Base-by-base conservation (phyloP, 2,329 filamentous ascomycete species). In the Colletotrichum melonis region DNA sequence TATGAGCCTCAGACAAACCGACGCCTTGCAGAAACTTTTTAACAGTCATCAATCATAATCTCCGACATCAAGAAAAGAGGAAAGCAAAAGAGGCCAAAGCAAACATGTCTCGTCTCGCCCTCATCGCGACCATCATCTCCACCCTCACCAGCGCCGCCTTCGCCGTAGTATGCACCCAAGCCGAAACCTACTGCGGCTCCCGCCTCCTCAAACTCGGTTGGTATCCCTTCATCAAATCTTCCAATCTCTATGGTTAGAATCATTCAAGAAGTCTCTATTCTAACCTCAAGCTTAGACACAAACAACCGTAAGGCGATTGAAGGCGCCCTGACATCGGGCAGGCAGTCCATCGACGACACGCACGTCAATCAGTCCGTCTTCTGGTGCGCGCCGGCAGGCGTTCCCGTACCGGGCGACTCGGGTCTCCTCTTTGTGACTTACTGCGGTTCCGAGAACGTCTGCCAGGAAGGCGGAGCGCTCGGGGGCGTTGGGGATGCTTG, bases 181-280 rank as follows among this genome's bases (percentile, higher is more conserved):
- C 60, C 68, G 62, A 74, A 12, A 63, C 63, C 16, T 74, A 63
- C 63, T 74, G 72, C 35, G 72, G 72, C 63, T 66, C 67, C 1
- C 63, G 52, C 42, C 72, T 74, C 8, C 42, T 74, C 68, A 67
- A 54, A 59, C 24, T 60, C n/a, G 42, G 72, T 72, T 24, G 19
- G 68, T 55, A 5, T 26, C 2, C n/a, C 28, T 12, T 7, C 1
- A 12, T 22, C 11, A 26, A 8, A 12, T 58, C 6, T 2, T 4
- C n/a, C 4, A 2, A n/a, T 42, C 12, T 30, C 8, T 7, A 26
- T 16, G 19, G 5, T 7, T 4, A 5, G 19, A 46, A 46, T 19
- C 38, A 14, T 46, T 7, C 38, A 3, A 2, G 2, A 6, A 9
- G 28, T 16, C 38, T 6, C 12, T 7, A 19, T 19, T 19, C 68